Evolutionary conservation across 179 eudicot genomes (phyloP).

Genomic region (Nepenthes alata): DNA sequence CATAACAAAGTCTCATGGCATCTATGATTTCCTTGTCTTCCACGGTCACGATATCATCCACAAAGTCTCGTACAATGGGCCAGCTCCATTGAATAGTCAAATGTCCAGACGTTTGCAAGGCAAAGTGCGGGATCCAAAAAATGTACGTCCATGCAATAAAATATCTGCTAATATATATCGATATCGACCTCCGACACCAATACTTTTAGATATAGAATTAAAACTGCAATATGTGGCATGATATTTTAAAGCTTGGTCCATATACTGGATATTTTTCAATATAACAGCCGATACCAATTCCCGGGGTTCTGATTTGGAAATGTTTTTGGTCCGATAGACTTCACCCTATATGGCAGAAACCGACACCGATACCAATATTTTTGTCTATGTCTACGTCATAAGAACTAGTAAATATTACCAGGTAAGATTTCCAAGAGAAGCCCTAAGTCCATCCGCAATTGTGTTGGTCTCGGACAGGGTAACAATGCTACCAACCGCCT

Average conservation of each 20-base stretch:
- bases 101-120: not conserved
- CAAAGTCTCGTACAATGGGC: slow-evolving; percentile 86
- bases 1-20: slow-evolving; percentile 78
- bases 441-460: slow-evolving; percentile 92
- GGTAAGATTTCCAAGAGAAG: slow-evolving; percentile 80
- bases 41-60: slow-evolving; percentile 65
- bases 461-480: slow-evolving; percentile 60
- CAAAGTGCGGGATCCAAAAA: not conserved
- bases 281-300: no score
- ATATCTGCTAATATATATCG: not conserved
- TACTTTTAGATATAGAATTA: no score
- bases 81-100: slow-evolving; percentile 18
- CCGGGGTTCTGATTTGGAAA: no score
- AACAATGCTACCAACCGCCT: slow-evolving; percentile 52
- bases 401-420: slow-evolving; percentile 23
- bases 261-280: no score
- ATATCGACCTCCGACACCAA: no score
- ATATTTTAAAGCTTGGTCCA: no score
- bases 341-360: no score
- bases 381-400: no score
- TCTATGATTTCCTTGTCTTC: slow-evolving; percentile 71
- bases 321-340: no score
- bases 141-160: no score
- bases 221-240: no score
- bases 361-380: no score